A percentile compares a stretch with the other conserved stretches of the same genome.
Evolutionary conservation across 73 alveolate species (phyloP).

Genomic region (Tetrahymena elliotti): DNA sequence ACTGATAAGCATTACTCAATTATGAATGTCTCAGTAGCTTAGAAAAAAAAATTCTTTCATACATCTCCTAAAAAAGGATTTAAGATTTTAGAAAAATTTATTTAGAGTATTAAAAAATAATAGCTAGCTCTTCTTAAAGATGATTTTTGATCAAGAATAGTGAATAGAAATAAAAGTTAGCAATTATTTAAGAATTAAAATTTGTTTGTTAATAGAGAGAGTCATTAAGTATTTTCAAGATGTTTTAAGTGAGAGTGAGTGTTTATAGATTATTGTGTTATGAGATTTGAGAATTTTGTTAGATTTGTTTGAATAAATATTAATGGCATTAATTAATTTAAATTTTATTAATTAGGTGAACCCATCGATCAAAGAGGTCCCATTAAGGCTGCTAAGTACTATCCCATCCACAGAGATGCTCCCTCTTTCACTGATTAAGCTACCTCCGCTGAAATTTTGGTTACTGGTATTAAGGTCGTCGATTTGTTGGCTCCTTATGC

Average conservation of each 20-base stretch:
- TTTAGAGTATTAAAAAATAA: background rate
- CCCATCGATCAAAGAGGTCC: constrained; percentile 96
- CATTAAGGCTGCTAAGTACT: constrained; percentile 52
- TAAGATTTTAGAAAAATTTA: background rate
- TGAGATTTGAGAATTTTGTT: background rate
- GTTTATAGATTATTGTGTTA: background rate
- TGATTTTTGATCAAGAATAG: background rate
- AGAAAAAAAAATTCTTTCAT: too few species aligned
- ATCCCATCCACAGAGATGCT: constrained; percentile 93
- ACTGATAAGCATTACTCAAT: background rate
- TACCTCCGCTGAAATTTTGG: constrained; percentile 81
- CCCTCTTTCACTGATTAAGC: constrained; percentile 90
- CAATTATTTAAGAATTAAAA: too few species aligned
- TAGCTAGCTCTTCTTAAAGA: background rate
- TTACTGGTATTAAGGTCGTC: constrained; percentile 91
- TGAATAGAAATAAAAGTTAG: background rate
- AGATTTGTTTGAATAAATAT: background rate
- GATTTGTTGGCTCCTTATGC: constrained; percentile 97
- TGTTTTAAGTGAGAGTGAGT: too few species aligned
- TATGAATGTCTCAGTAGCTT: too few species aligned
- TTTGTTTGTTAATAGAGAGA: too few species aligned
- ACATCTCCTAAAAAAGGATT: background rate
- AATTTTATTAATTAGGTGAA: constrained; percentile 59
- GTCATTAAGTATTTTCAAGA: too few species aligned
- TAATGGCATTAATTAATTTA: background rate